Percentiles rank a stretch among this genome's conserved stretches.
Evolutionary conservation across 495 filamentous ascomycete species (phyloP).

Genomic region (Massariosphaeria phaeospora): DNA sequence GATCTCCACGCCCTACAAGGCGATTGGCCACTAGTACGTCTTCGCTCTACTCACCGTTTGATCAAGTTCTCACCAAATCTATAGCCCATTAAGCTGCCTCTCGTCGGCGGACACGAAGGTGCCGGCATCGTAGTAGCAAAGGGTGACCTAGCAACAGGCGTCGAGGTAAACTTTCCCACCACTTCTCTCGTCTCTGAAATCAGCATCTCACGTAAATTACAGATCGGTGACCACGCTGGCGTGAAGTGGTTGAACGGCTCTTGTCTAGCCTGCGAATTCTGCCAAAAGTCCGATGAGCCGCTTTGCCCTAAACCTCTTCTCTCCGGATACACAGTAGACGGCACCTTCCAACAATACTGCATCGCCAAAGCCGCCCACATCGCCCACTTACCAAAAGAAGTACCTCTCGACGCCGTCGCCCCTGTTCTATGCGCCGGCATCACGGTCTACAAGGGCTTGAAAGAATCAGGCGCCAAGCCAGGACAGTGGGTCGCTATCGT

Average conservation of each 20-base stretch:
- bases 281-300: slow-evolving; percentile 68
- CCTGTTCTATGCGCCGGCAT: slow-evolving; percentile 85
- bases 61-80: not conserved
- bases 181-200: not conserved
- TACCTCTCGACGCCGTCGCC: slow-evolving; percentile 69
- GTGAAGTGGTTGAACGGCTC: slow-evolving; percentile 90
- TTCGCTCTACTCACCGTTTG: not conserved
- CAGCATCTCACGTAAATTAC: not conserved
- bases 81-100: slow-evolving; percentile 60
- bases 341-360: slow-evolving; percentile 87
- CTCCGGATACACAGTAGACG: slow-evolving; percentile 88
- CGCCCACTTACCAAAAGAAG: slow-evolving; percentile 69
- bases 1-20: slow-evolving; percentile 74
- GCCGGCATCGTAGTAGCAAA: slow-evolving; percentile 79
- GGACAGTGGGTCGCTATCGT: slow-evolving; percentile 82
- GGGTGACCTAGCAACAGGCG: slow-evolving; percentile 65
- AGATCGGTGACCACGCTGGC: slow-evolving; percentile 67
- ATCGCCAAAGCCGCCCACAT: slow-evolving; percentile 81
- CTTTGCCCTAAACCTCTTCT: slow-evolving; percentile 68
- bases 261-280: slow-evolving; percentile 75
- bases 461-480: slow-evolving; percentile 68
- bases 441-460: slow-evolving; percentile 90
- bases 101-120: slow-evolving; percentile 92
- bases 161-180: slow-evolving; percentile 49
- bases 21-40: slow-evolving; percentile 73